A percentile compares a stretch with the other conserved stretches of the same genome.
Conservation (phyloP, 805 yeast species). For the Pichia rugopelliculosa region DNA sequence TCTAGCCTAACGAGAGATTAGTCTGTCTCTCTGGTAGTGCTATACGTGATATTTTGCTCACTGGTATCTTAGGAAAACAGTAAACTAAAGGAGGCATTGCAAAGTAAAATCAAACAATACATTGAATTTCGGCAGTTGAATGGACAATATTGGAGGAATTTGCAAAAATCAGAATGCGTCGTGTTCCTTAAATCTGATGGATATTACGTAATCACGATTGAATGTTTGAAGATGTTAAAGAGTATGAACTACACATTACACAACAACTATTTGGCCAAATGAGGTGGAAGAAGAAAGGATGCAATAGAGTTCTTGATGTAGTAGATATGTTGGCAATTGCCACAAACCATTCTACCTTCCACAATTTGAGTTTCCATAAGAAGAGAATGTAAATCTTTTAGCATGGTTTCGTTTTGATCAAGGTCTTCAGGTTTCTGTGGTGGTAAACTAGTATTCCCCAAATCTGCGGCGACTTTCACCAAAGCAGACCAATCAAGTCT, state of each 20-base stretch:
- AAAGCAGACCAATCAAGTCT: constrained; percentile 88
- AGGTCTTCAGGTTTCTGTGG: constrained; percentile 50
- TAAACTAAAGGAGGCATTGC: no score
- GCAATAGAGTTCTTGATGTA: constrained; percentile 91
- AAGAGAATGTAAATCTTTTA: constrained; percentile 69
- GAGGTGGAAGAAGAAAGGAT: constrained; percentile 90
- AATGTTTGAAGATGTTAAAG: no score
- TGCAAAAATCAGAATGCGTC: no score
- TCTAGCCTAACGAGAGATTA: no score
- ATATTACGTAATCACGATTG: no score
- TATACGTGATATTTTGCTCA: no score
- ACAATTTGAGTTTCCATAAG: constrained; percentile 78
- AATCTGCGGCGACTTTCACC: constrained; percentile 65
- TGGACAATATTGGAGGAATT: no score
- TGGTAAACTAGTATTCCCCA: constrained; percentile 59
- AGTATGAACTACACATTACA: neutral
- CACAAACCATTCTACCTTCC: constrained; percentile 87
- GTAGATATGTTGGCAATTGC: constrained; percentile 79
- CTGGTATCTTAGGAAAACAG: no score
- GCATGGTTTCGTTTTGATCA: constrained; percentile 40
- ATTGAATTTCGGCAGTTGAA: no score
- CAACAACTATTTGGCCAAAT: constrained; percentile 47
- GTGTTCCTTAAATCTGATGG: no score
- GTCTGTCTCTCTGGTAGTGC: no score
- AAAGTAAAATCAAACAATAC: no score